Evolutionary conservation across 345 rosid genomes (phyloP).

Genomic region (Combretum micranthum): DNA sequence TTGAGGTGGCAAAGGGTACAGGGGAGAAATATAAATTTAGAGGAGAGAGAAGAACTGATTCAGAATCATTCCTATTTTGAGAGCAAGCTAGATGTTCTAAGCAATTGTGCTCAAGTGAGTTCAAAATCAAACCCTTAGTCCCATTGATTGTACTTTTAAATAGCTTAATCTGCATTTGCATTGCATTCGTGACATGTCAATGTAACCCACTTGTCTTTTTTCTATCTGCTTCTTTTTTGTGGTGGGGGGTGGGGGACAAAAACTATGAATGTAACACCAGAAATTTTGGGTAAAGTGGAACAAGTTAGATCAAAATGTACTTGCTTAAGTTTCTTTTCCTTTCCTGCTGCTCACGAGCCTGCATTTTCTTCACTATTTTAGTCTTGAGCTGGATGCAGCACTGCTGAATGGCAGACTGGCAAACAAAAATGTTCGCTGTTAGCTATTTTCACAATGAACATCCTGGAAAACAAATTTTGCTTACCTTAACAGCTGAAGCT

Average conservation of each 20-base stretch:
- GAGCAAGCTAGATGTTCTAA: no score
- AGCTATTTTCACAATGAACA: background rate
- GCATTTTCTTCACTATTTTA: constrained; percentile 75
- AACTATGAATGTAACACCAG: background rate
- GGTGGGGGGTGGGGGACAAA: no score
- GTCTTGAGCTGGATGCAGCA: constrained; percentile 93
- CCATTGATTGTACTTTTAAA: no score
- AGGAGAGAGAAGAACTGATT: background rate
- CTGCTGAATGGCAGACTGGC: constrained; percentile 83
- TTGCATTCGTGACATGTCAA: no score
- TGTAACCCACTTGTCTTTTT: no score
- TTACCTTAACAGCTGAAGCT: constrained; percentile 87
- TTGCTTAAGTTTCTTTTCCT: constrained; percentile 81
- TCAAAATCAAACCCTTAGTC: no score
- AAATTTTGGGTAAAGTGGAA: background rate
- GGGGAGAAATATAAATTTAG: constrained; percentile 1
- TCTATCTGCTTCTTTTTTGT: no score
- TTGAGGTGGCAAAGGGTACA: background rate
- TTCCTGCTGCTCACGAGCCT: constrained; percentile 92
- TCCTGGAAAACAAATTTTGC: constrained; percentile 3
- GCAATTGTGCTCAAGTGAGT: no score
- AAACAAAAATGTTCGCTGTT: constrained; percentile 15
- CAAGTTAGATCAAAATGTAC: constrained; percentile 23
- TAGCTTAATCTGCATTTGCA: no score
- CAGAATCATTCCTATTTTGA: no score